Evolutionary conservation across 345 rosid species (phyloP).

Genomic region (Citrus maxima): DNA sequence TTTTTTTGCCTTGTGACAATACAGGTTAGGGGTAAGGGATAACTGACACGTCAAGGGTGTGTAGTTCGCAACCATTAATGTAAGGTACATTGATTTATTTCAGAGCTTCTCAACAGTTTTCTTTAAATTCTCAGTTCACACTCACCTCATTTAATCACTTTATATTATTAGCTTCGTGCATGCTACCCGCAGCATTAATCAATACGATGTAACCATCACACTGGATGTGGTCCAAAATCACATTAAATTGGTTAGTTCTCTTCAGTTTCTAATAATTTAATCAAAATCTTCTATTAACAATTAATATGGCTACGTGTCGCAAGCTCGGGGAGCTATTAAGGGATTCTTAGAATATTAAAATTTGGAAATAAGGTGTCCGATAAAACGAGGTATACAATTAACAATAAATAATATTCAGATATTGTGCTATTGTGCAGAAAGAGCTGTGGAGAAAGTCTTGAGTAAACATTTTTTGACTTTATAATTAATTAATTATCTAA

Average conservation of each 20-base stretch:
- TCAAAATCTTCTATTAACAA: too few species aligned
- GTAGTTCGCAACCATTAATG: background rate
- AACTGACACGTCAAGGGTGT: background rate
- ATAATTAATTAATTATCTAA: background rate
- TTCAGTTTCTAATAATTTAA: too few species aligned
- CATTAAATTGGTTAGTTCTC: too few species aligned
- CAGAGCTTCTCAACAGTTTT: background rate
- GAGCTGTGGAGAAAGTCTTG: background rate
- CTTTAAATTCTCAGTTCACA: too few species aligned
- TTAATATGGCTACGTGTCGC: too few species aligned
- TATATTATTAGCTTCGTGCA: background rate
- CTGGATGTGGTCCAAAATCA: too few species aligned
- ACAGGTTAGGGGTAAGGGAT: too few species aligned
- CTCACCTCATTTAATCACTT: background rate
- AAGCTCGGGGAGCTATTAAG: too few species aligned
- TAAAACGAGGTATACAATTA: background rate
- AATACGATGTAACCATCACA: too few species aligned
- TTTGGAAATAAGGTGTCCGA: background rate
- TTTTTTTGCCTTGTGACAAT: background rate
- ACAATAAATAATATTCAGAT: background rate
- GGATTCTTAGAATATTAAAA: too few species aligned
- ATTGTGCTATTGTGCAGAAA: background rate
- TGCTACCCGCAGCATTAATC: background rate
- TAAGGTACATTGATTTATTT: background rate
- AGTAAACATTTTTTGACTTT: background rate